phyloP scores from a whole-genome alignment of 2,329 filamentous ascomycete genomes.

The Zymoseptoria ardabiliae region DNA sequence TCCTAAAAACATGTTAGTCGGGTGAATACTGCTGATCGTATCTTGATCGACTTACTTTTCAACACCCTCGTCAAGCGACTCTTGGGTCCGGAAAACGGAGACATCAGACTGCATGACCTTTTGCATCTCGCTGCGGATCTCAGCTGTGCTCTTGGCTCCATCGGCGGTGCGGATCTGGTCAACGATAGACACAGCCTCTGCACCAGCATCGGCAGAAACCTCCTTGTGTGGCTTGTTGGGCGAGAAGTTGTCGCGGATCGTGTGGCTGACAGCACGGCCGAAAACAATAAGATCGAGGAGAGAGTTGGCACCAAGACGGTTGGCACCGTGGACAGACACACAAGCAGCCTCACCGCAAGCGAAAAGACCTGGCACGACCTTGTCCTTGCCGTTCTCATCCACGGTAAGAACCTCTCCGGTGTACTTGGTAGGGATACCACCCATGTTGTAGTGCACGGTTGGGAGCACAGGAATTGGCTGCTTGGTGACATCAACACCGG shows the following conservation, averaged over 20 bases:
- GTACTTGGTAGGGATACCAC: slow-evolving; percentile 95
- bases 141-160: slow-evolving; percentile 78
- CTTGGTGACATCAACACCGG: slow-evolving; percentile 93
- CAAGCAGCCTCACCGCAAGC: slow-evolving; percentile 96
- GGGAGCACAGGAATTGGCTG: slow-evolving; percentile 94
- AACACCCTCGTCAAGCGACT: slow-evolving; percentile 89
- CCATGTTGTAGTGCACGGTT: slow-evolving; percentile 99
- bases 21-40: background rate
- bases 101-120: slow-evolving; percentile 98
- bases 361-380: slow-evolving; percentile 90
- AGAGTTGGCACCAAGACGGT: slow-evolving; percentile 96
- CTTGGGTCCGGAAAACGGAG: slow-evolving; percentile 90
- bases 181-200: slow-evolving; percentile 76
- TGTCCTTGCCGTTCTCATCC: slow-evolving; percentile 77
- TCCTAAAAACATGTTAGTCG: slow-evolving; percentile 36
- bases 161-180: slow-evolving; percentile 78
- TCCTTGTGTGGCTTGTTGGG: slow-evolving; percentile 75
- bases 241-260: slow-evolving; percentile 87
- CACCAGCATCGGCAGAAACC: slow-evolving; percentile 75
- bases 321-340: slow-evolving; percentile 96
- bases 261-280: slow-evolving; percentile 93
- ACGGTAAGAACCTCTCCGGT: slow-evolving; percentile 91
- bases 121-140: slow-evolving; percentile 88
- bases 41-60: slow-evolving; percentile 42
- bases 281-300: slow-evolving; percentile 97